phyloP scores from a whole-genome alignment of 2,329 filamentous ascomycete genomes.

The Verticillium tricorpus region DNA sequence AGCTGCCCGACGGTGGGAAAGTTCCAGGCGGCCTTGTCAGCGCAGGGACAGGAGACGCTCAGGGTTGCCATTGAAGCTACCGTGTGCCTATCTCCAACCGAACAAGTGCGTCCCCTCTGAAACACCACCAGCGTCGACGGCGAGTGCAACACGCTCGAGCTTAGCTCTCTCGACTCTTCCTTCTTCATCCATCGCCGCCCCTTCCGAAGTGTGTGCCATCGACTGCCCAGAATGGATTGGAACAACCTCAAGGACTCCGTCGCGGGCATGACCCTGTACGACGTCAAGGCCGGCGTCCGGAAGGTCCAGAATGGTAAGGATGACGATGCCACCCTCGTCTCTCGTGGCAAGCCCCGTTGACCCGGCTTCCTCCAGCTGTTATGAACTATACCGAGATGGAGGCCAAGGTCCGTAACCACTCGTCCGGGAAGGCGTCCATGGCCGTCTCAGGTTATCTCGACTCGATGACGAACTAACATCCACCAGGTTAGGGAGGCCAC shows the following conservation, averaged over 20 bases:
- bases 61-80: background rate
- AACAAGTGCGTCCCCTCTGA: background rate
- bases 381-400: conserved; percentile 99
- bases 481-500: conserved; percentile 88
- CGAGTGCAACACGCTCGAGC: background rate
- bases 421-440: background rate
- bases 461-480: conserved; percentile 12
- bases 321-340: background rate
- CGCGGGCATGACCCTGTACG: conserved; percentile 88
- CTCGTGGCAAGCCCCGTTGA: conserved; percentile 19
- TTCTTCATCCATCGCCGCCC: background rate
- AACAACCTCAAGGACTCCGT: conserved; percentile 81
- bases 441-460: background rate
- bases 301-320: conserved; percentile 91
- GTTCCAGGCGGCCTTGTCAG: background rate
- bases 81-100: background rate
- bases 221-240: conserved; percentile 66
- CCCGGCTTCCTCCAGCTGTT: conserved; percentile 60
- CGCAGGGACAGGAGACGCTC: background rate
- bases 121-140: background rate
- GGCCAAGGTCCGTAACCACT: conserved; percentile 45
- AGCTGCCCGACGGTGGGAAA: background rate
- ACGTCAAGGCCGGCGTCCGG: conserved; percentile 88
- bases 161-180: background rate
- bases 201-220: background rate